These are phyloP conservation scores for Entomortierella parvispora DNA, from an alignment of 192 early-diverging fungal genomes.

Conservation along the genomic window DNA sequence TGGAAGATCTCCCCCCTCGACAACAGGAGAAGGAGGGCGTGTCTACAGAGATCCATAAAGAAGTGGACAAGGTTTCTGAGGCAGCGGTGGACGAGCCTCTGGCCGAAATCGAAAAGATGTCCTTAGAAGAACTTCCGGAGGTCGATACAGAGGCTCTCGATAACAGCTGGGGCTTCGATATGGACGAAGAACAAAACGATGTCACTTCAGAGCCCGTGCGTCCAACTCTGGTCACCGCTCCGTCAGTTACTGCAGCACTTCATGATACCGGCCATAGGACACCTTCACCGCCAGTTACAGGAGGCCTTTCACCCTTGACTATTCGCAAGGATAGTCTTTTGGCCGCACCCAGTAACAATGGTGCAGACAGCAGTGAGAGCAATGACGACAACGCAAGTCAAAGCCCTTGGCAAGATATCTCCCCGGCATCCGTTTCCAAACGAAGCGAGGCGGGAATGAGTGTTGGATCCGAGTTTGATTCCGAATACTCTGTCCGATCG, in stretches of 20 bases:
- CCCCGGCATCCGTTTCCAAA: constrained; percentile 39
- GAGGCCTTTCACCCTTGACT: constrained; percentile 6
- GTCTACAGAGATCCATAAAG: too few relatives aligned
- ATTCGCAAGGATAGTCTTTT: constrained; percentile 6
- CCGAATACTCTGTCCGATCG: constrained; percentile 36
- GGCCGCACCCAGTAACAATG: background rate
- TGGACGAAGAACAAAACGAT: background rate
- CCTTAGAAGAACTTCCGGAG: background rate
- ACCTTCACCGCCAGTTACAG: background rate
- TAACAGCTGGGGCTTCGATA: constrained; percentile 6
- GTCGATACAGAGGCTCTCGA: constrained; percentile 1
- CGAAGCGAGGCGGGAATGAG: constrained; percentile 43
- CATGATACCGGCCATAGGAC: background rate
- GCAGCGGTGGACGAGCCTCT: too few relatives aligned
- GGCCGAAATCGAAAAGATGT: too few relatives aligned
- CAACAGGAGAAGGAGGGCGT: too few relatives aligned
- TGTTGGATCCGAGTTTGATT: constrained; percentile 39
- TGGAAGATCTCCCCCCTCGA: too few relatives aligned
- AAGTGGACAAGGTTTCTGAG: too few relatives aligned
- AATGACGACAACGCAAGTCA: constrained; percentile 23
- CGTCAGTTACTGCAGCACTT: too few relatives aligned
- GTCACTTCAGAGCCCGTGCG: background rate
- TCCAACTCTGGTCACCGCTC: too few relatives aligned
- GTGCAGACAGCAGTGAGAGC: constrained; percentile 18
- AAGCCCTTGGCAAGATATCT: constrained; percentile 48